Conservation (phyloP, 495 filamentous ascomycete species). For the Terfezia claveryi region DNA sequence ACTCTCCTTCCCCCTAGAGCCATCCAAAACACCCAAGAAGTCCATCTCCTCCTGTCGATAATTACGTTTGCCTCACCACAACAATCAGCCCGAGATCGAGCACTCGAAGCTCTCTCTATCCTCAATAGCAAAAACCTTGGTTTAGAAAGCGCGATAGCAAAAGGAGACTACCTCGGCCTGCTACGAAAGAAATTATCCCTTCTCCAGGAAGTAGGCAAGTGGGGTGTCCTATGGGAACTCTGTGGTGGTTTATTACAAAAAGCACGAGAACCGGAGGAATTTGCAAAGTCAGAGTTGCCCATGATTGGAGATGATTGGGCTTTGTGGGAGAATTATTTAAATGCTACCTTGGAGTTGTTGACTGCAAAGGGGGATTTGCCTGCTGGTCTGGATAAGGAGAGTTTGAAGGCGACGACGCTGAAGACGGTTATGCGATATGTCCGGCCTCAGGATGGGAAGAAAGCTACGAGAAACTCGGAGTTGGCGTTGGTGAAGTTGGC, state of each 20-base stretch:
- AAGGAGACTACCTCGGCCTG: slow-evolving; percentile 31
- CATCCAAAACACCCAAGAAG: slow-evolving; percentile 33
- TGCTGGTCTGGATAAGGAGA: slow-evolving; percentile 1
- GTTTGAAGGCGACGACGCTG: slow-evolving; percentile 5
- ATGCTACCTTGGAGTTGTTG: slow-evolving; percentile 18
- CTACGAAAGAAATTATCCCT: slow-evolving; percentile 25
- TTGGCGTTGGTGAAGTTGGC: slow-evolving; percentile 18
- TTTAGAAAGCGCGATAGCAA: slow-evolving; percentile 28
- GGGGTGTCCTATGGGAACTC: slow-evolving; percentile 27
- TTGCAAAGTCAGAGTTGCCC: slow-evolving; percentile 7
- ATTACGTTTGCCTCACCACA: slow-evolving; percentile 9
- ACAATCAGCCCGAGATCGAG: slow-evolving; percentile 21
- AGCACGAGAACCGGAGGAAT: slow-evolving; percentile 5
- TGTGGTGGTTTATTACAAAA: slow-evolving; percentile 23
- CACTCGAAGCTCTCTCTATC: slow-evolving; percentile 28
- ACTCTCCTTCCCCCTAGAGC: slow-evolving; percentile 24
- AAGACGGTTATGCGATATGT: neutral
- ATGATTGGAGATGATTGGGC: slow-evolving; percentile 32
- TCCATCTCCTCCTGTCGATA: slow-evolving; percentile 28
- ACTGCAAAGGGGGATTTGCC: slow-evolving; percentile 11
- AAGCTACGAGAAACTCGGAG: slow-evolving; percentile 19
- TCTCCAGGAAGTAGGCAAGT: slow-evolving; percentile 25
- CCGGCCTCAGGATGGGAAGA: slow-evolving; percentile 6
- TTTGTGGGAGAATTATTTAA: slow-evolving; percentile 29
- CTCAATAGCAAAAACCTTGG: slow-evolving; percentile 31